Evolutionary conservation across 352 stramenopile genomes (phyloP), one percentile per base, ranked within the genome.

Genomic region (Phytophthora uliginosa): DNA sequence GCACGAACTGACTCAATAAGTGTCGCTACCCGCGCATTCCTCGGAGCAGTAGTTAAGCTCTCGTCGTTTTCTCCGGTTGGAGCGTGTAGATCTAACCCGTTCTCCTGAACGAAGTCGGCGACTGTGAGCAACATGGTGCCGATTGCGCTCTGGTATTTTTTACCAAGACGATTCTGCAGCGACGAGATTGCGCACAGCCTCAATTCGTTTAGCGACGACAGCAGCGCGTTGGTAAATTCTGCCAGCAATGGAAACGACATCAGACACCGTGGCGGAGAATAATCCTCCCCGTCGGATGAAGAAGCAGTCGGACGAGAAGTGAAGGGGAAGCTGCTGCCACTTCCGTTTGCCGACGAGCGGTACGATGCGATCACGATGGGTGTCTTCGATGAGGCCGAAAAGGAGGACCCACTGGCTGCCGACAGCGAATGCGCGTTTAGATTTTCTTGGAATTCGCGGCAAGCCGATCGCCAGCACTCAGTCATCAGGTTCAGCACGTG

Each of bases 241-340:
- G 90, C 91, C 50, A 96, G 58, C 34, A 95, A 76, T n/a, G 91
- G 91, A 66, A 95, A 97, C 26, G 89, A 86, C 85, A 97, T 94
- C 20, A 97, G 78, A n/a, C 84, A 79, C 17, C 89, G 84, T 0
- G 91, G 91, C 0, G 91, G 89, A 12, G 85, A 83, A 63, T 87
- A 91, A 54, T 90, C 88, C 57, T 77, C 71, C n/a, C 56, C 63
- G 28, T 73, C 60, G 2, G 55, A 53, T 24, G 47, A 67, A 2
- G 63, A 33, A 15, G 36, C 20, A 61, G 63, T 20, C 18, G 59
- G 38, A 52, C 63, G 68, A 31, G 71, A 73, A 10, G 47, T 45
- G 28, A 74, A 78, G 63, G 66, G 48, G 24, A 85, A 80, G 36
- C 76, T 81, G 2, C 56, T 65, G 22, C 22, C 53, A 48, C 47